Conservation (phyloP, 805 yeast species). For the Monosporozyma siamensis region DNA sequence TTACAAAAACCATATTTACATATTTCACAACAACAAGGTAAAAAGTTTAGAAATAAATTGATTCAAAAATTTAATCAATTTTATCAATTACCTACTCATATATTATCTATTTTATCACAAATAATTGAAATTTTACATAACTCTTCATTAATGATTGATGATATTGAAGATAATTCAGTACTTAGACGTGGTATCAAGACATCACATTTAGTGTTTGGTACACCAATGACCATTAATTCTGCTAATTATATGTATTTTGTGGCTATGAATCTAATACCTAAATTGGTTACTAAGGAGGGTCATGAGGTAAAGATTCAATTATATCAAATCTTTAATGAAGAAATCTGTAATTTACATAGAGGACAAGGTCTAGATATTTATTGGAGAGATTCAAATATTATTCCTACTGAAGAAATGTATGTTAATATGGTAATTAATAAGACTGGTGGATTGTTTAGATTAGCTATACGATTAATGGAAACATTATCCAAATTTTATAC, state of each 20-base stretch:
- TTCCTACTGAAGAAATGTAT: constrained; percentile 60
- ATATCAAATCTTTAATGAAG: constrained; percentile 48
- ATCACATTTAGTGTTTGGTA: constrained; percentile 70
- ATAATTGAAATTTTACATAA: constrained; percentile 55
- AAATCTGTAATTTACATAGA: constrained; percentile 68
- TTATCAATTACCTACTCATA: constrained; percentile 34
- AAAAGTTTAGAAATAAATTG: constrained; percentile 42
- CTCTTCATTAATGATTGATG: constrained; percentile 69
- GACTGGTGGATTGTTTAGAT: constrained; percentile 81
- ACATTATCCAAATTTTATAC: constrained; percentile 11
- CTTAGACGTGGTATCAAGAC: constrained; percentile 70
- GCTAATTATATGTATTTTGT: constrained; percentile 75
- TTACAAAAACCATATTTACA: constrained; percentile 42
- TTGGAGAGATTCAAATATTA: constrained; percentile 58
- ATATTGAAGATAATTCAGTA: constrained; percentile 71
- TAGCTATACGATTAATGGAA: constrained; percentile 60
- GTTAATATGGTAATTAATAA: constrained; percentile 75
- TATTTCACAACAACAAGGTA: constrained; percentile 44
- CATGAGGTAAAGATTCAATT: constrained; percentile 27
- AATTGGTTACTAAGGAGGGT: constrained; percentile 19
- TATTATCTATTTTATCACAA: constrained; percentile 34
- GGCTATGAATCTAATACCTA: constrained; percentile 46
- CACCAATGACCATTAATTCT: constrained; percentile 71
- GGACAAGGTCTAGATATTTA: constrained; percentile 87
- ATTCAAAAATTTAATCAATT: constrained; percentile 47